Conservation (phyloP, 306 rosid species). For the Castanea sativa region DNA sequence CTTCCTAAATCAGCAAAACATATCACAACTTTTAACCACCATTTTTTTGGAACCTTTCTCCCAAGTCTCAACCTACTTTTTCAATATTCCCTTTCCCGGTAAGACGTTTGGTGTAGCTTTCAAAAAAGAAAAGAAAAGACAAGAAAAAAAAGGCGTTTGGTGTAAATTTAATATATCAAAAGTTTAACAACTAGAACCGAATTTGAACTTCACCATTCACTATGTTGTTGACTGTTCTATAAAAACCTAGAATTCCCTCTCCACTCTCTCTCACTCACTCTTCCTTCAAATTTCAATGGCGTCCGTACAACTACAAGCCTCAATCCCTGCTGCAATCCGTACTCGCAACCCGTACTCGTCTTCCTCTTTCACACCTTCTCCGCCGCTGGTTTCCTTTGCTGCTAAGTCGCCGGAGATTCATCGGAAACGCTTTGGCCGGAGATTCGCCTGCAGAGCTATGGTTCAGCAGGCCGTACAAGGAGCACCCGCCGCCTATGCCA, state of each 20-base stretch:
- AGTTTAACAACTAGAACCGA: too few relatives aligned
- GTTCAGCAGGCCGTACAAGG: constrained; percentile 83
- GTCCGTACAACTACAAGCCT: constrained; percentile 31
- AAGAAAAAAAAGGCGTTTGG: too few relatives aligned
- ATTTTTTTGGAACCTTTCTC: too few relatives aligned
- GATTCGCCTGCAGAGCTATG: constrained; percentile 56
- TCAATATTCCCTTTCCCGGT: too few relatives aligned
- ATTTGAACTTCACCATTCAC: not conserved
- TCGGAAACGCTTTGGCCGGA: constrained; percentile 20
- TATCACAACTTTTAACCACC: too few relatives aligned
- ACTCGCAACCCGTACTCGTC: constrained; percentile 16
- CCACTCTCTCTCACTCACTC: not conserved
- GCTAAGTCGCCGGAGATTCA: constrained; percentile 10
- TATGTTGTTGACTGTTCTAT: not conserved
- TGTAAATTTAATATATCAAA: too few relatives aligned
- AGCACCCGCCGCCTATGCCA: constrained; percentile 85
- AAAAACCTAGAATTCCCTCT: not conserved
- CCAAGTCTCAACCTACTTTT: too few relatives aligned
- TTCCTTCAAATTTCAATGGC: constrained; percentile 54
- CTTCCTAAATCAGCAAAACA: too few relatives aligned
- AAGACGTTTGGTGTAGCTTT: too few relatives aligned
- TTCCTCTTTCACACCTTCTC: constrained; percentile 8
- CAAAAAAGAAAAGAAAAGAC: too few relatives aligned
- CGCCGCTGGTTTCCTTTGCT: constrained; percentile 20
- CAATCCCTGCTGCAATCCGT: constrained; percentile 34